Percentiles rank a stretch among this genome's conserved stretches.
Evolutionary conservation across 306 rosid genomes (phyloP).

Genomic region (Glycine soja): DNA sequence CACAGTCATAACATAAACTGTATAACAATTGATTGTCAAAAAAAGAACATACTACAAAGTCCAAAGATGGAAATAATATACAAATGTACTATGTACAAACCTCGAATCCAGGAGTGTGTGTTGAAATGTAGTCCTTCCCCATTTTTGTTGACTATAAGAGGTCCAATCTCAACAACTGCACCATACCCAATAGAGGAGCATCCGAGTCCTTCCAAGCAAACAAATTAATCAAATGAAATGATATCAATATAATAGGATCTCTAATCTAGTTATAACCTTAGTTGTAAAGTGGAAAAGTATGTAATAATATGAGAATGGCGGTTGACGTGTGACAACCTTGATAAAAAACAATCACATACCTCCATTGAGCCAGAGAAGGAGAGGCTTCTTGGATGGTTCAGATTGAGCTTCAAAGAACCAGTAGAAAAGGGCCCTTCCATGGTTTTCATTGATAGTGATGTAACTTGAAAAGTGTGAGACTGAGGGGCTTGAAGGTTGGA

Average conservation of each 20-base stretch:
- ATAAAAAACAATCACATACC: conserved; percentile 40
- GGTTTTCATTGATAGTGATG: conserved; percentile 57
- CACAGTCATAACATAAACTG: neutral
- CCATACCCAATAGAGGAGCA: conserved; percentile 72
- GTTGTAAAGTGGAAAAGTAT: neutral
- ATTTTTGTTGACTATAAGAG: conserved; percentile 54
- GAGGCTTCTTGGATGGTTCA: conserved; percentile 58
- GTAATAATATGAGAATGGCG: too few species aligned
- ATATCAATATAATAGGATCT: conserved; percentile 4
- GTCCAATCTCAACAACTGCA: conserved; percentile 64
- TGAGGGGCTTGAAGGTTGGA: conserved; percentile 58
- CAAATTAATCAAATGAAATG: neutral
- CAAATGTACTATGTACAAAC: conserved; percentile 20
- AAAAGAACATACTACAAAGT: neutral
- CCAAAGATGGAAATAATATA: neutral
- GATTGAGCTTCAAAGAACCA: conserved; percentile 74
- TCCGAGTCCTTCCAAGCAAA: conserved; percentile 60
- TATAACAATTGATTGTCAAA: neutral
- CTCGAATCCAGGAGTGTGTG: conserved; percentile 61
- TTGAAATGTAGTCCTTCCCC: conserved; percentile 60
- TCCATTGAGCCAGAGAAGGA: conserved; percentile 73
- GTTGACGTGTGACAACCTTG: neutral
- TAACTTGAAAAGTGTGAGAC: conserved; percentile 66
- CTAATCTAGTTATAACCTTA: too few species aligned
- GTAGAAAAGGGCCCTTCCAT: conserved; percentile 69